Base-by-base conservation (phyloP, 202 grass and related monocot species). In the Setaria italica region DNA sequence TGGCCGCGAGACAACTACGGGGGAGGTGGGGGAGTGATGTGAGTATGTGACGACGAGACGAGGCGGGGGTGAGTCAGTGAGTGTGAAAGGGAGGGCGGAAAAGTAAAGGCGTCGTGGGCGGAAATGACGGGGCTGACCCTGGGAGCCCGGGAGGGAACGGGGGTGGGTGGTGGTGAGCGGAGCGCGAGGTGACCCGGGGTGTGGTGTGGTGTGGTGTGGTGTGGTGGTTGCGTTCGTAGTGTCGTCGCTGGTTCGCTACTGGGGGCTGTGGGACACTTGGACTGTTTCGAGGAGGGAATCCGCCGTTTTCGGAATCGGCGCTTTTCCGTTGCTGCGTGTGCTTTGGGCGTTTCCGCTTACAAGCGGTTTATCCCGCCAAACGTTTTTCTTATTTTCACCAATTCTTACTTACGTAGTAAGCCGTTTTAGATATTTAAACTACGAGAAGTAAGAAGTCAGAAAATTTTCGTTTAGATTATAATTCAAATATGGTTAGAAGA, bases 121-220 rank as follows among this genome's bases (percentile, higher is more conserved):
- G 87, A 72, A 88, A 88, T 79, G 87, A 88, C 87, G 75, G 49
- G 35, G 6, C 0, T 58, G 29, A 29, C 87, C 87, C 81, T 79
- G 12, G 0, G 62, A 19, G 25, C 4, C 37, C 17, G 11, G 42
- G 20, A 39, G 37, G 35, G 35, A 37, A 37, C 11, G 15, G 45
- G 1, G 67, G 12, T 10, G 32, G 70, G 46, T 4, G 45, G n/a
- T 35, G 34, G 78, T n/a, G 47, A 48, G 42, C 2, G 25, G 25
- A 25, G 25, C 2, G 5, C 17, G 65, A 20, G 9, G 34, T 35
- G 34, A 25, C 25, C 25, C 25, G 25, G 25, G 25, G 25, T 25
- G 25, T 25, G 25, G 25, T 25, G 25, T 25, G 25, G 25, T 25
- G 25, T 25, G 25, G 25, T 25, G 25, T 25, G n/a, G n/a, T n/a